Conservation (phyloP, 164 flowering plant genomes). For the grape (Vitis vinifera) region DNA sequence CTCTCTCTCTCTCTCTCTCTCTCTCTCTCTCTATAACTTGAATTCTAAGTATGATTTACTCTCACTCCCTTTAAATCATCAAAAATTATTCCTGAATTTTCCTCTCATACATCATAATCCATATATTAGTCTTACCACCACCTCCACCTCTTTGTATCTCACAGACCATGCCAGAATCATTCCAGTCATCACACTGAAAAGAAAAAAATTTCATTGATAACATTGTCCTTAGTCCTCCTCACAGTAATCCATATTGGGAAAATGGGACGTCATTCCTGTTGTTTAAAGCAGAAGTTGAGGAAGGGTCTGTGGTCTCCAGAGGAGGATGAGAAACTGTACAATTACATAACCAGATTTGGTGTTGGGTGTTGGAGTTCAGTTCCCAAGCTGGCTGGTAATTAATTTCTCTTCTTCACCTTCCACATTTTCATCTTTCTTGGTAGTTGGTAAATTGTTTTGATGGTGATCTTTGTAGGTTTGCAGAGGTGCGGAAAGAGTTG, state of each 20-base stretch:
- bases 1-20: slow-evolving; percentile 16
- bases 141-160: neutral
- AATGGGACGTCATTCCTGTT: slow-evolving; percentile 74
- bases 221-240: no score
- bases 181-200: no score
- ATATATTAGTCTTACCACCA: neutral
- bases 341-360: slow-evolving; percentile 66
- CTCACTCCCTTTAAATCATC: slow-evolving; percentile 30
- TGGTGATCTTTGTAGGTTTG: slow-evolving; percentile 42
- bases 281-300: slow-evolving; percentile 65
- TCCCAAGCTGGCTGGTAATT: slow-evolving; percentile 76
- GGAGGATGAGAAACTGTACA: slow-evolving; percentile 84
- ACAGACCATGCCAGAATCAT: neutral
- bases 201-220: neutral
- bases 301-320: slow-evolving; percentile 96
- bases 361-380: slow-evolving; percentile 96
- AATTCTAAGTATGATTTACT: slow-evolving; percentile 60
- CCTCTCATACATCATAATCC: slow-evolving; percentile 3
- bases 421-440: neutral
- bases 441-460: neutral
- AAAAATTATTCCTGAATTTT: slow-evolving; percentile 11
- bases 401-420: neutral
- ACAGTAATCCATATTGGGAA: neutral
- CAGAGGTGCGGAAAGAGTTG: slow-evolving; percentile 94
- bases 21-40: slow-evolving; percentile 51